These are phyloP conservation scores for Alternaria atra DNA, from an alignment of 2,329 filamentous ascomycete species.

Conservation along the genomic window DNA sequence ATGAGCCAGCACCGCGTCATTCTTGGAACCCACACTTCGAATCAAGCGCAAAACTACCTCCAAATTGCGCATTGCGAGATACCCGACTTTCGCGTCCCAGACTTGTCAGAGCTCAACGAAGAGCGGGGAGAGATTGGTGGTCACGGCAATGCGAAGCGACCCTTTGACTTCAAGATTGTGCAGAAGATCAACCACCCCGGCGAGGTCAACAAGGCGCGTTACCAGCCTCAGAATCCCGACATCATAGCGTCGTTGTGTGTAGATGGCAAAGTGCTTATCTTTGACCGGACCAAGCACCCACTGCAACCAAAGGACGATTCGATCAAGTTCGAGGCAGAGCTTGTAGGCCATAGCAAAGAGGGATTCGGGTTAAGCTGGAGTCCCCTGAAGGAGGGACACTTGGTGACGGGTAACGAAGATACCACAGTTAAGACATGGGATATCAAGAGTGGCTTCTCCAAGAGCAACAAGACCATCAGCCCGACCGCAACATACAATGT, in stretches of 20 bases:
- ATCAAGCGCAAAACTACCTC: slow-evolving; percentile 85
- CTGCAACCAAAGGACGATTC: slow-evolving; percentile 70
- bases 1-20: slow-evolving; percentile 88
- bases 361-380: slow-evolving; percentile 96
- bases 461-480: slow-evolving; percentile 73
- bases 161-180: slow-evolving; percentile 88
- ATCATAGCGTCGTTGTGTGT: slow-evolving; percentile 93
- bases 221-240: slow-evolving; percentile 96
- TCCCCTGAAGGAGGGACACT: slow-evolving; percentile 79
- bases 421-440: slow-evolving; percentile 94
- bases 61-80: slow-evolving; percentile 95
- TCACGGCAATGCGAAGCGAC: slow-evolving; percentile 79
- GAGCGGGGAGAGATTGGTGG: slow-evolving; percentile 92
- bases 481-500: slow-evolving; percentile 82
- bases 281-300: slow-evolving; percentile 94
- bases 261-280: slow-evolving; percentile 88
- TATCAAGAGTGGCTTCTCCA: slow-evolving; percentile 74
- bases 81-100: slow-evolving; percentile 77
- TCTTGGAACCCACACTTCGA: slow-evolving; percentile 93
- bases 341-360: slow-evolving; percentile 85
- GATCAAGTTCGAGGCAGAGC: slow-evolving; percentile 82
- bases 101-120: slow-evolving; percentile 87
- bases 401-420: slow-evolving; percentile 93
- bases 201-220: slow-evolving; percentile 98
- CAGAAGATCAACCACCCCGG: slow-evolving; percentile 97